Percentiles rank a stretch among this genome's conserved stretches.
phyloP scores from a whole-genome alignment of 176 grass and related monocot species.

The Eleusine coracana region DNA sequence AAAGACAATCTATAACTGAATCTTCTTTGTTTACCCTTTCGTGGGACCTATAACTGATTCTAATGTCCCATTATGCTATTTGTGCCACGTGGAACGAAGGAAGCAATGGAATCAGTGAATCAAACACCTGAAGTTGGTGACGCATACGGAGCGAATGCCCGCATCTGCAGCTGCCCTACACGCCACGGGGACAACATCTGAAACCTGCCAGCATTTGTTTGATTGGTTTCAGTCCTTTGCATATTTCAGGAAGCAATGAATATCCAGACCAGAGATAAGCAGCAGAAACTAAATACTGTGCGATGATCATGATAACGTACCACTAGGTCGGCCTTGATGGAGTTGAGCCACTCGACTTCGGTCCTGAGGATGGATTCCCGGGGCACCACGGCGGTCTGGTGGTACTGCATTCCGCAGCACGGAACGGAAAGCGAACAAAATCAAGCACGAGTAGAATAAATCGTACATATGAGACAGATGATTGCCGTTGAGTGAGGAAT shows the following conservation, averaged over 20 bases:
- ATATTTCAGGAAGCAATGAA: too few relatives aligned
- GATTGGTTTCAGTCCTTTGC: neutral
- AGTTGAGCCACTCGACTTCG: constrained; percentile 90
- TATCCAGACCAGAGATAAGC: neutral
- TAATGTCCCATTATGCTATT: neutral
- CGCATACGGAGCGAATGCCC: constrained; percentile 91
- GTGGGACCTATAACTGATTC: neutral
- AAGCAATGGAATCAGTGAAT: neutral
- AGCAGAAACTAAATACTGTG: neutral
- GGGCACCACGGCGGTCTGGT: constrained; percentile 93
- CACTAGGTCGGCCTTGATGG: constrained; percentile 92
- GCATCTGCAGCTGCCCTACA: constrained; percentile 90
- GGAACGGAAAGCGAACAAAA: neutral
- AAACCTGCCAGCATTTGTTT: constrained; percentile 59
- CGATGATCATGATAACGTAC: constrained; percentile 31
- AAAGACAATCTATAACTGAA: neutral
- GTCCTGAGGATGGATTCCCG: constrained; percentile 78
- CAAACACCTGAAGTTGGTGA: constrained; percentile 90
- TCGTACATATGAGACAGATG: neutral
- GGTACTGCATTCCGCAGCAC: constrained; percentile 62
- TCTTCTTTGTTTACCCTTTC: neutral
- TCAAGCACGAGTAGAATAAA: neutral
- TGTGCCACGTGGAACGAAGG: neutral
- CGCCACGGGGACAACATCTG: constrained; percentile 92
- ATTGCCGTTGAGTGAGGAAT: neutral